Percentiles rank a stretch among this genome's conserved stretches.
These are phyloP conservation scores for Mycogone perniciosa DNA, from an alignment of 2,329 filamentous ascomycete species.

Conservation along the genomic window DNA sequence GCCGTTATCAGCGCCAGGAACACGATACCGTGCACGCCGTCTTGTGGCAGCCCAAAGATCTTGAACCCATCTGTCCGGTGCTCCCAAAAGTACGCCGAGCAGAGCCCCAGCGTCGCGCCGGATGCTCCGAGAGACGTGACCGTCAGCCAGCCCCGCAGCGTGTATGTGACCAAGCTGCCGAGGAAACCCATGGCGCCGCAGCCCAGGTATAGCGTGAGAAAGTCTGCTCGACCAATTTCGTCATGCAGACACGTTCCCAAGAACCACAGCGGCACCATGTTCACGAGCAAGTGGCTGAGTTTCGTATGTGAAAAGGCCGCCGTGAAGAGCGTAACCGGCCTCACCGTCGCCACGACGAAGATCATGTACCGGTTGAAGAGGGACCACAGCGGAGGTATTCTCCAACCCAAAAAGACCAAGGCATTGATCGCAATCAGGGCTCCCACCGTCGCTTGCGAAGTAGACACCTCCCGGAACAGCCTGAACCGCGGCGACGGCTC, in stretches of 20 bases:
- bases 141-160: slow-evolving; percentile 38
- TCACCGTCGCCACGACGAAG: slow-evolving; percentile 57
- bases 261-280: slow-evolving; percentile 60
- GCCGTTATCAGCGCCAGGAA: slow-evolving; percentile 47
- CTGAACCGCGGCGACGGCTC: slow-evolving; percentile 47
- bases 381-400: slow-evolving; percentile 57
- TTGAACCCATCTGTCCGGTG: slow-evolving; percentile 51
- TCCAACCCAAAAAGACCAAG: slow-evolving; percentile 53
- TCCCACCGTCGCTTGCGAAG: slow-evolving; percentile 58
- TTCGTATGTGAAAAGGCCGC: slow-evolving; percentile 64
- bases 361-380: slow-evolving; percentile 64
- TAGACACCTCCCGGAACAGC: slow-evolving; percentile 54
- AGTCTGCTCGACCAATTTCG: slow-evolving; percentile 61
- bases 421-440: slow-evolving; percentile 56
- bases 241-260: slow-evolving; percentile 63
- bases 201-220: slow-evolving; percentile 60
- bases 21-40: slow-evolving; percentile 49
- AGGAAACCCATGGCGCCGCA: slow-evolving; percentile 54
- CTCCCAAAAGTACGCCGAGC: slow-evolving; percentile 56
- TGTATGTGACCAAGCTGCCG: slow-evolving; percentile 47
- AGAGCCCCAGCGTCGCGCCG: slow-evolving; percentile 55
- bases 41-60: slow-evolving; percentile 51
- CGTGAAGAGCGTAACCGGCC: slow-evolving; percentile 54
- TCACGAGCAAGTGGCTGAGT: slow-evolving; percentile 53
- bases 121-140: slow-evolving; percentile 60